Evolutionary conservation across 2,329 filamentous ascomycete genomes (phyloP).

Genomic region (Acrocalymma vagum): DNA sequence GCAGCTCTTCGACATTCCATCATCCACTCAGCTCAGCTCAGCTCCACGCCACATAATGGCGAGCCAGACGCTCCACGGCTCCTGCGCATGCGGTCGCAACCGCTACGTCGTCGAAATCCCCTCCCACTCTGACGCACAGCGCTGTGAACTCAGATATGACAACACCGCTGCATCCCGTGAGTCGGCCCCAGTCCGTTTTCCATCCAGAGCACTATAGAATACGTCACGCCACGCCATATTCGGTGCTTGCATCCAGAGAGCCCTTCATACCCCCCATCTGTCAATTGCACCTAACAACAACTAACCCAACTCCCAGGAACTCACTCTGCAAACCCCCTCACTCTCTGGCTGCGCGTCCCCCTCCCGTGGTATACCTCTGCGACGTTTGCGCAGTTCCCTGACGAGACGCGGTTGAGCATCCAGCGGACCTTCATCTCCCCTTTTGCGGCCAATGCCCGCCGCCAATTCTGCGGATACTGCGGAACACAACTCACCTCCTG

Average conservation of each 20-base stretch:
- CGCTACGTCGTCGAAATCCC: conserved; percentile 80
- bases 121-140: conserved; percentile 66
- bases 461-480: conserved; percentile 91
- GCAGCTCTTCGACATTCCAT: no score
- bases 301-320: conserved; percentile 55
- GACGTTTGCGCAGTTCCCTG: conserved; percentile 78
- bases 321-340: conserved; percentile 75
- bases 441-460: conserved; percentile 63
- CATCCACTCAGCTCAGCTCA: no score
- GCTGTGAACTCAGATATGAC: conserved; percentile 72
- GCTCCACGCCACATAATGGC: conserved; percentile 34
- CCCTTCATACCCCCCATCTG: conserved; percentile 16
- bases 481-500: conserved; percentile 86
- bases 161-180: conserved; percentile 75
- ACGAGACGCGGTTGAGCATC: conserved; percentile 67
- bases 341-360: conserved; percentile 84
- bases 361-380: conserved; percentile 80
- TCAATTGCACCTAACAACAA: conserved; percentile 3
- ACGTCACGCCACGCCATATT: no score
- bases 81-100: conserved; percentile 87
- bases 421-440: conserved; percentile 54
- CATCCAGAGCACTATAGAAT: no score
- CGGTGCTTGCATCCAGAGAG: conserved; percentile 3
- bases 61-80: conserved; percentile 70
- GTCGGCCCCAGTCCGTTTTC: conserved; percentile 46